phyloP scores from a whole-genome alignment of 352 stramenopile species.

The Pythium utonaiense region DNA sequence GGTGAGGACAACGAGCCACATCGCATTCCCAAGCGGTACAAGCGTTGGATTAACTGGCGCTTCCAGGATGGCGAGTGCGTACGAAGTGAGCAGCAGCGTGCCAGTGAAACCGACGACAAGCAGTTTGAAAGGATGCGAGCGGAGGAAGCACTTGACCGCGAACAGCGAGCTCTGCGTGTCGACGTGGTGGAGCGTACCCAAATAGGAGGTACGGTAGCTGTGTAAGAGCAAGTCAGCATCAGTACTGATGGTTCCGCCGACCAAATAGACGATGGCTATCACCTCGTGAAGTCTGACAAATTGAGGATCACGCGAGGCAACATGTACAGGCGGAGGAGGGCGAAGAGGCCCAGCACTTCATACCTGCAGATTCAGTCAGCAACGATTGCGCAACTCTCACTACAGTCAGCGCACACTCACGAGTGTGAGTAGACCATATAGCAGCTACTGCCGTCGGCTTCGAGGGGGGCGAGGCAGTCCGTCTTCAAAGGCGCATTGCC shows the following conservation, averaged over 20 bases:
- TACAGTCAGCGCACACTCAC: slow-evolving; percentile 27
- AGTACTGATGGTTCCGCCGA: too few species aligned
- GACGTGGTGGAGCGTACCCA: slow-evolving; percentile 69
- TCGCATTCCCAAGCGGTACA: slow-evolving; percentile 48
- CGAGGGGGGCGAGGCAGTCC: slow-evolving; percentile 35
- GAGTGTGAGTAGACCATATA: slow-evolving; percentile 69
- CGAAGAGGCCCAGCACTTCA: slow-evolving; percentile 63
- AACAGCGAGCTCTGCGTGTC: slow-evolving; percentile 79
- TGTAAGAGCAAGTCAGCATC: neutral
- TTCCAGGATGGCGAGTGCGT: slow-evolving; percentile 65
- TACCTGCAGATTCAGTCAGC: slow-evolving; percentile 28
- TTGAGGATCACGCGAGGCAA: slow-evolving; percentile 70
- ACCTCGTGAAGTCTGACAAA: slow-evolving; percentile 74
- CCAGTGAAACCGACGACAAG: slow-evolving; percentile 37
- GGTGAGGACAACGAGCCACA: slow-evolving; percentile 71
- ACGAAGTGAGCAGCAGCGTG: slow-evolving; percentile 53
- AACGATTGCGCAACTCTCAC: too few species aligned
- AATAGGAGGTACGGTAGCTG: slow-evolving; percentile 74
- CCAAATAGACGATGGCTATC: too few species aligned
- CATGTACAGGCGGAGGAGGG: slow-evolving; percentile 74
- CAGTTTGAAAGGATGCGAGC: slow-evolving; percentile 60
- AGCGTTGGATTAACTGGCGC: slow-evolving; percentile 58
- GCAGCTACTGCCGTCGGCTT: slow-evolving; percentile 35
- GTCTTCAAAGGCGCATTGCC: slow-evolving; percentile 17
- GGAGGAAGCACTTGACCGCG: slow-evolving; percentile 76